These are phyloP conservation scores for Oxytropis ochrocephala DNA, from an alignment of 306 rosid genomes.

Conservation along the genomic window DNA sequence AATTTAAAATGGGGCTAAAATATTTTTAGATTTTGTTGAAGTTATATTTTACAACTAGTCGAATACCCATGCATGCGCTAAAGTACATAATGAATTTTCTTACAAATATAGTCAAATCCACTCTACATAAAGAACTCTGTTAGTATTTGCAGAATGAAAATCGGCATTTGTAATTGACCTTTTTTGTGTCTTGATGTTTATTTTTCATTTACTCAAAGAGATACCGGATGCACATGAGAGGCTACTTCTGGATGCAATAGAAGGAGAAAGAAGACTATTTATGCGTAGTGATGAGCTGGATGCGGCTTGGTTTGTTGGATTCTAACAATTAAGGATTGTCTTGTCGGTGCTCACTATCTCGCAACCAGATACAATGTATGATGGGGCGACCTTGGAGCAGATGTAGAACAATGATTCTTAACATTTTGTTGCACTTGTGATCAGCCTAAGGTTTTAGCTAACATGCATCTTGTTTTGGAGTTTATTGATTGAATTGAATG, in stretches of 20 bases:
- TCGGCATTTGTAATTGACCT: no score
- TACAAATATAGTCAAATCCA: no score
- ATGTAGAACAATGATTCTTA: slow-evolving; percentile 30
- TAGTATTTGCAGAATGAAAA: no score
- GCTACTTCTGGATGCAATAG: slow-evolving; percentile 84
- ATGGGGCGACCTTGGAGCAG: slow-evolving; percentile 75
- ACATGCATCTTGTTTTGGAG: background rate
- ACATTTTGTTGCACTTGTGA: slow-evolving; percentile 1
- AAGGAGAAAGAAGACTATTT: slow-evolving; percentile 85
- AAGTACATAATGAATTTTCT: no score
- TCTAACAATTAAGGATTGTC: no score
- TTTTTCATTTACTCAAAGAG: slow-evolving; percentile 69
- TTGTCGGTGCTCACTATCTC: slow-evolving; percentile 86
- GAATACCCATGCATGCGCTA: no score
- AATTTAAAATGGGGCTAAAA: no score
- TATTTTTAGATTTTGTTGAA: no score
- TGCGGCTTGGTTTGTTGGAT: slow-evolving; percentile 93
- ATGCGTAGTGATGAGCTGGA: slow-evolving; percentile 81
- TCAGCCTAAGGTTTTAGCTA: slow-evolving; percentile 10
- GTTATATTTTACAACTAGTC: no score
- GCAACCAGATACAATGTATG: slow-evolving; percentile 76
- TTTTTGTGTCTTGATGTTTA: background rate
- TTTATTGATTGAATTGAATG: background rate
- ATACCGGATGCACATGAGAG: slow-evolving; percentile 96
- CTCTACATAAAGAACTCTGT: no score